Evolutionary conservation across 1,139 yeast species (phyloP), one percentile per base, ranked within the genome.

Genomic region (Meyerozyma athensensis): DNA sequence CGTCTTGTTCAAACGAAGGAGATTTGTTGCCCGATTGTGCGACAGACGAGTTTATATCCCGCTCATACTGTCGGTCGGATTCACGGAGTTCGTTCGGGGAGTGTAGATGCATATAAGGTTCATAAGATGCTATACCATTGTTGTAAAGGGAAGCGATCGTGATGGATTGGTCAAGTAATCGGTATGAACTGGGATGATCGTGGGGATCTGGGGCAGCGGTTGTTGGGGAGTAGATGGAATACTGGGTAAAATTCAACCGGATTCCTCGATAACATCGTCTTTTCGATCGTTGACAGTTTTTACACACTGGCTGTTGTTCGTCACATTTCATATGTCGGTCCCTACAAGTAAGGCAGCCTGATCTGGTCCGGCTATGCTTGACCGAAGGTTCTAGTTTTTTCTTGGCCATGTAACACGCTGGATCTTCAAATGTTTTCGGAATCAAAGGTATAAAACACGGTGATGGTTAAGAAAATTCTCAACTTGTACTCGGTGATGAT

Each of bases 311-410:
- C 36, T 58, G 61, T 42, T 63, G 70, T 48, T 69, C 75, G 45
- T 69, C 75, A 50, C 75, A 69, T 49, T 69, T 69, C 65, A 69
- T 67, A 48, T 69, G 75, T 37, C 75, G 55, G 43, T 69, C 75
- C 33, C 75, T 62, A 49, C 75, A 69, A 9, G 75, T 69, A 37
- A 68, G 55, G 47, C 75, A 69, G 8, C 75, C 75, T 7, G 73
- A 67, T 39, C 75, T 56, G 8, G 74, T 67, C 49, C 72, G 52
- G 31, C 47, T 43, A 21, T 43, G 39, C 38, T 46, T 47, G 31
- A 36, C 30, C 10, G 36, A 34, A 4, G 36, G 32, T 10, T 28
- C 32, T 19, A 28, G 32, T 13, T 28, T 28, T 30, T 30, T 35
- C 20, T 35, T 35, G 20, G 37, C 34, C 37, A 35, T 35, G n/a